Conservation (phyloP, 129 eudicot species). For the Lonicera japonica region DNA sequence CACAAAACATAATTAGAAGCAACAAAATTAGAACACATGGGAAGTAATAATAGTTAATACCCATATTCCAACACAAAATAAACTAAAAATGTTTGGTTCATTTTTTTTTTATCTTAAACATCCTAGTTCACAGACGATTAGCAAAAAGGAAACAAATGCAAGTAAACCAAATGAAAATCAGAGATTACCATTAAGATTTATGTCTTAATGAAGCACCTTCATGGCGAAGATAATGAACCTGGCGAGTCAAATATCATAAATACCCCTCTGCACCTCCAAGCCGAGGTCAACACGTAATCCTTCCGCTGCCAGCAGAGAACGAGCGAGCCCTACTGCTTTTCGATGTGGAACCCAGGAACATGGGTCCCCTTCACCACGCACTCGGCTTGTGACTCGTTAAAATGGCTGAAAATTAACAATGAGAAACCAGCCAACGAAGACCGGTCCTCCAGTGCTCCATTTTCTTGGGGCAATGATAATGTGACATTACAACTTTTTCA, state of each 20-base stretch:
- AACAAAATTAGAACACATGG: slow-evolving; percentile 8
- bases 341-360: slow-evolving; percentile 77
- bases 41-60: slow-evolving; percentile 21
- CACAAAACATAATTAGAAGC: slow-evolving; percentile 21
- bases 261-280: slow-evolving; percentile 69
- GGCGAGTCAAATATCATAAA: slow-evolving; percentile 1
- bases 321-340: slow-evolving; percentile 70
- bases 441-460: slow-evolving; percentile 75
- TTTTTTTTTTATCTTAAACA: no score
- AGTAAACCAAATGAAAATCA: slow-evolving; percentile 14
- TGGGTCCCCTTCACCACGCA: slow-evolving; percentile 86
- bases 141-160: slow-evolving; percentile 13
- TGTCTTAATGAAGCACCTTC: slow-evolving; percentile 25
- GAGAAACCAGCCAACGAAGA: slow-evolving; percentile 70
- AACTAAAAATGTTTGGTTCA: slow-evolving; percentile 33
- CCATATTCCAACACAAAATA: slow-evolving; percentile 37
- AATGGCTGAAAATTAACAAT: slow-evolving; percentile 65
- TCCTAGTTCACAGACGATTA: slow-evolving; percentile 21
- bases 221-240: not conserved
- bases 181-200: slow-evolving; percentile 26
- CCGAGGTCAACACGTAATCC: slow-evolving; percentile 70
- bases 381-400: slow-evolving; percentile 90
- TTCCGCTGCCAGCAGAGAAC: slow-evolving; percentile 83
- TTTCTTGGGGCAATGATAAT: slow-evolving; percentile 52
- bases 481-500: slow-evolving; percentile 59